Conservation (phyloP, 176 grass and related monocot species). For the Aegilops tauschii region DNA sequence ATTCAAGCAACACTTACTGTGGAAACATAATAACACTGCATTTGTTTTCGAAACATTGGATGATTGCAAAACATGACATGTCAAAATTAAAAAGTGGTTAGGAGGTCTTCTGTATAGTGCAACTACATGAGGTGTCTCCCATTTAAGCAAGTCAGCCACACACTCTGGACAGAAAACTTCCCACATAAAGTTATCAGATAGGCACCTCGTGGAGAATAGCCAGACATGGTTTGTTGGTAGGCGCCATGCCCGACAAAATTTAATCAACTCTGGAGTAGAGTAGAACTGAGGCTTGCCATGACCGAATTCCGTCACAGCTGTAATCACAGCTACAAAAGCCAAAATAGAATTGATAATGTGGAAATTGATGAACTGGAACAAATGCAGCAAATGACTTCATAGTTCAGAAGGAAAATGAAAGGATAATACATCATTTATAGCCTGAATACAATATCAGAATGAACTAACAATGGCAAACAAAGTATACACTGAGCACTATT, state of each 20-base stretch:
- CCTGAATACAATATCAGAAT: background rate
- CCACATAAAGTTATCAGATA: conserved; percentile 1
- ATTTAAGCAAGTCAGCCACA: no score
- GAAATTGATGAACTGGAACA: background rate
- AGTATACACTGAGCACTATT: conserved; percentile 14
- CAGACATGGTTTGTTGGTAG: conserved; percentile 90
- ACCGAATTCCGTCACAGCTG: conserved; percentile 77
- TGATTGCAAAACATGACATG: background rate
- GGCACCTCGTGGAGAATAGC: conserved; percentile 93
- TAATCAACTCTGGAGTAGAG: conserved; percentile 83
- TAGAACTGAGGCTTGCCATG: conserved; percentile 92
- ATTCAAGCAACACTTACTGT: background rate
- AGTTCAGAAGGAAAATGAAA: background rate
- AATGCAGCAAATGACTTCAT: background rate
- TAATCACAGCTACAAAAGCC: conserved; percentile 62
- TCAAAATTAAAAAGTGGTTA: background rate
- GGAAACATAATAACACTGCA: conserved; percentile 21
- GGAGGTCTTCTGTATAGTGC: background rate
- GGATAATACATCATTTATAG: background rate
- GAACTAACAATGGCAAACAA: background rate
- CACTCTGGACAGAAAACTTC: background rate
- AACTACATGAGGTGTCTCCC: background rate
- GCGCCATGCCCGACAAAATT: conserved; percentile 89
- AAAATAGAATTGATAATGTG: conserved; percentile 9
- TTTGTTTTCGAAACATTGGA: background rate